Base-by-base conservation (phyloP, 306 rosid species). In the Cajanus cajan region DNA sequence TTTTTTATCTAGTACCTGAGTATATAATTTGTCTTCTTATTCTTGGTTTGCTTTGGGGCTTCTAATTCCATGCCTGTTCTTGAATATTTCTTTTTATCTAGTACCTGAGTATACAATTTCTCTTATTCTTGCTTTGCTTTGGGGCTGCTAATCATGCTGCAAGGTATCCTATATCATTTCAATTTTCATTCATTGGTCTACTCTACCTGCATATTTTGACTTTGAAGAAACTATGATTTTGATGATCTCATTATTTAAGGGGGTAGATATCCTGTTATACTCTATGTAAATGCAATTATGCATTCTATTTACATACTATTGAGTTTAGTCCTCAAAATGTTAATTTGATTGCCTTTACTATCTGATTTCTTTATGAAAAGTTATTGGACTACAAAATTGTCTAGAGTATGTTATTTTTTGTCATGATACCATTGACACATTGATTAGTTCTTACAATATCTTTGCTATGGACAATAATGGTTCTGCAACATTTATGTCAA, bases 131-230 rank as follows among this genome's bases (percentile, higher is more conserved):
- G 13, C 16, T 19, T 43, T 70, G 5, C n/a, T n/a, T n/a, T n/a
- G n/a, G n/a, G n/a, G n/a, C n/a, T n/a, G n/a, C n/a, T n/a, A n/a
- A n/a, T n/a, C 33, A n/a, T 76, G 7, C 36, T 11, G n/a, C 4
- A 14, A n/a, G 25, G 52, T 36, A 63, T 9, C 31, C 37, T 45
- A 18, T 28, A 45, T 22, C 7, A 59, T 48, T 44, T 59, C 11
- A 34, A 45, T 31, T 79, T 79, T 37, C 28, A 44, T 69, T 69
- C 7, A 44, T 75, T 45, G 55, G 54, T 45, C 59, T 58, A 19
- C 66, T 44, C 47, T 58, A 9, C 40, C 21, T 44, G 25, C 66
- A 19, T 34, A 70, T 33, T 12, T 9, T 28, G 41, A 33, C 43
- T 51, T 77, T 16, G 13, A 28, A 55, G 76, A 16, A 41, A 55